phyloP scores from a whole-genome alignment of 1,139 yeast genomes.

The Fermentozyma sake region DNA sequence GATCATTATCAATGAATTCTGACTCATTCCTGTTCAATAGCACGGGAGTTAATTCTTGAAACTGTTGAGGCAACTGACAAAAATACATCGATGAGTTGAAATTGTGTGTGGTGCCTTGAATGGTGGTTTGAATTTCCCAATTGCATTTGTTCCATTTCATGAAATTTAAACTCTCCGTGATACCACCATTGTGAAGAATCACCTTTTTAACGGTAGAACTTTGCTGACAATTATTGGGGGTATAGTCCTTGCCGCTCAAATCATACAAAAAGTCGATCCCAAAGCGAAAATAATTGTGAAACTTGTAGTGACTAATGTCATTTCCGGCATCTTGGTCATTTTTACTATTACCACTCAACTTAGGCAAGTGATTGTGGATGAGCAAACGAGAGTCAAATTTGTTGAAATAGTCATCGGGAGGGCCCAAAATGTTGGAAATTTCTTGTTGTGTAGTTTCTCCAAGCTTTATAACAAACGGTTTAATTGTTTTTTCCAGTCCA shows the following conservation, averaged over 20 bases:
- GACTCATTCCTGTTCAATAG: constrained; percentile 47
- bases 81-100: constrained; percentile 32
- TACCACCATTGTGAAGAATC: constrained; percentile 48
- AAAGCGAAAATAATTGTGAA: constrained; percentile 51
- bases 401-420: constrained; percentile 51
- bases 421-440: constrained; percentile 44
- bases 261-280: constrained; percentile 55
- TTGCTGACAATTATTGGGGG: constrained; percentile 15
- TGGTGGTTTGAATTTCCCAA: constrained; percentile 23
- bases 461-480: constrained; percentile 9
- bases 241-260: constrained; percentile 21
- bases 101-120: constrained; percentile 7
- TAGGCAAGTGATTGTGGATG: constrained; percentile 27
- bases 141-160: constrained; percentile 47
- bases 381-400: constrained; percentile 43
- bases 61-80: constrained; percentile 23
- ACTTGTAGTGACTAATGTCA: constrained; percentile 28
- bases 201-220: constrained; percentile 28
- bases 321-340: constrained; percentile 4
- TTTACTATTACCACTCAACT: constrained; percentile 3
- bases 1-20: constrained; percentile 39
- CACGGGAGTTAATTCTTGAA: constrained; percentile 31
- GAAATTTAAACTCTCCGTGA: constrained; percentile 44
- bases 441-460: constrained; percentile 50
- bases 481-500: not conserved